These are phyloP conservation scores for Aspergillus niger DNA, from an alignment of 2,329 filamentous ascomycete species.

Conservation along the genomic window DNA sequence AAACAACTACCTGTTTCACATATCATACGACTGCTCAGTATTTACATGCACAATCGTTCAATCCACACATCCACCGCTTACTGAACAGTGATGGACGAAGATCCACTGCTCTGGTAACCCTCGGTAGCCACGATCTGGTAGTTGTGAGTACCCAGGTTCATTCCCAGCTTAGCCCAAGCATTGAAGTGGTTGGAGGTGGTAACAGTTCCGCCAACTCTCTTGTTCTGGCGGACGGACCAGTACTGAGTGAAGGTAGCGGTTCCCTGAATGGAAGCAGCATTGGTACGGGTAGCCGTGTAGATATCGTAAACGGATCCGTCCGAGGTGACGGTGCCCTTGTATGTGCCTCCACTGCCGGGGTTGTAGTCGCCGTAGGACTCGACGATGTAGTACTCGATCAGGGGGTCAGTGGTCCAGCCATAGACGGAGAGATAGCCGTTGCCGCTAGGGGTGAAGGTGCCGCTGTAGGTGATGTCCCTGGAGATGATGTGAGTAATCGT, in stretches of 20 bases:
- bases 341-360: conserved; percentile 29
- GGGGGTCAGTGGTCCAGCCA: conserved; percentile 44
- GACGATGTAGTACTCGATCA: conserved; percentile 44
- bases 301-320: conserved; percentile 44
- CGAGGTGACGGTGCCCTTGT: conserved; percentile 38
- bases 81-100: conserved; percentile 40
- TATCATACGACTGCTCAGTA: no score
- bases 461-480: conserved; percentile 33
- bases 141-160: conserved; percentile 38
- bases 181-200: conserved; percentile 42
- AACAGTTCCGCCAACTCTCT: conserved; percentile 39
- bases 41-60: no score
- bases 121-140: conserved; percentile 49
- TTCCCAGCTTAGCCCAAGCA: conserved; percentile 36
- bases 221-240: conserved; percentile 43
- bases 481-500: conserved; percentile 1
- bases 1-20: no score
- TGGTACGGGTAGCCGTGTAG: conserved; percentile 39
- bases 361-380: conserved; percentile 39
- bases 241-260: conserved; percentile 48
- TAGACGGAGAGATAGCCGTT: conserved; percentile 42
- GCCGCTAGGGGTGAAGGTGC: conserved; percentile 33
- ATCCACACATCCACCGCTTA: neutral
- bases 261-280: conserved; percentile 44
- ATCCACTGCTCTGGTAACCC: conserved; percentile 46